Percentiles rank a stretch among this genome's conserved stretches.
phyloP scores from a whole-genome alignment of 192 early-diverging fungal species.

The Glomus cerebriforme region DNA sequence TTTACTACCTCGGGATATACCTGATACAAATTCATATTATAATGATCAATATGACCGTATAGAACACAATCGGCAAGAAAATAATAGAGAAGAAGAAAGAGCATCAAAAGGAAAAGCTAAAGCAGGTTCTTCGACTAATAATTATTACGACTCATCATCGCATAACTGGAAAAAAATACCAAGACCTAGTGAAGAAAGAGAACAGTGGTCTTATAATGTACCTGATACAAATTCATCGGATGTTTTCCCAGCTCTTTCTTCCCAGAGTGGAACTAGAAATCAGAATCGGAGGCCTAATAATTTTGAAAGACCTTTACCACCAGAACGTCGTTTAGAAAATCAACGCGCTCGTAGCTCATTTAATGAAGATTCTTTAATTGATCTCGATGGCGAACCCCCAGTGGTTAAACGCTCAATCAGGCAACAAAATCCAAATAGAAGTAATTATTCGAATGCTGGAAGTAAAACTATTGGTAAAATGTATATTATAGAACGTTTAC shows the following conservation, averaged over 20 bases:
- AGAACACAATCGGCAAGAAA: neutral
- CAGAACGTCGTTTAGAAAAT: too few relatives aligned
- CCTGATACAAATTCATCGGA: neutral
- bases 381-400: neutral
- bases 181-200: neutral
- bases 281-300: neutral
- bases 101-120: neutral
- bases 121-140: neutral
- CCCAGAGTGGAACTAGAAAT: too few relatives aligned
- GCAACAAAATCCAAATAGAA: neutral
- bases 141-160: neutral
- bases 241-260: neutral
- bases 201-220: neutral
- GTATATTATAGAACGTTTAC: neutral
- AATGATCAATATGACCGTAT: neutral
- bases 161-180: too few relatives aligned
- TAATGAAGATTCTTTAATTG: neutral
- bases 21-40: neutral
- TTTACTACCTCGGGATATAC: neutral
- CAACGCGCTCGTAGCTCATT: neutral
- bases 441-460: neutral
- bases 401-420: neutral
- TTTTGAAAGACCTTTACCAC: neutral
- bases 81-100: neutral
- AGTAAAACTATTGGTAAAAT: constrained; percentile 5